phyloP scores from a whole-genome alignment of 257 asterid species.

The Lithospermum erythrorhizon region DNA sequence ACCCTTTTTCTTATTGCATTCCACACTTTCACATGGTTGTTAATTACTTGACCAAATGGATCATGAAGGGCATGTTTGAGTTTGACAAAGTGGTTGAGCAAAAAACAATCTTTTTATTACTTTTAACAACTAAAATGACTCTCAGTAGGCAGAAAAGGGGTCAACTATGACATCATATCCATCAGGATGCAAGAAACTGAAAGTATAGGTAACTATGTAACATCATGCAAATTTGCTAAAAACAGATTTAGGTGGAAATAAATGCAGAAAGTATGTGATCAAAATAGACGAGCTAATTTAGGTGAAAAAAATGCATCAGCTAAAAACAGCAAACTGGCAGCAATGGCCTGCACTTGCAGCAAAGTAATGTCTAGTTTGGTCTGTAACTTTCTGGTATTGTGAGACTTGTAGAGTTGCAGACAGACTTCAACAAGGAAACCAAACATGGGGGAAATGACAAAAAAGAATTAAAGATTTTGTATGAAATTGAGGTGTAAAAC shows the following conservation, averaged over 20 bases:
- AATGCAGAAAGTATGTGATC: neutral
- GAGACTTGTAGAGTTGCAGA: constrained; percentile 10
- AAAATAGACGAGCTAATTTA: neutral
- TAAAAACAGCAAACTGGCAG: constrained; percentile 26
- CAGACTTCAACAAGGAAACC: constrained; percentile 6
- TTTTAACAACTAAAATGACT: neutral
- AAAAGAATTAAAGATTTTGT: neutral
- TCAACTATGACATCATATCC: neutral
- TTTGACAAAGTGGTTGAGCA: too few relatives aligned
- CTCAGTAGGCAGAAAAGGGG: neutral
- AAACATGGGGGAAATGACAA: too few relatives aligned
- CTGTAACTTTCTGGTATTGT: constrained; percentile 1
- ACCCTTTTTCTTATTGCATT: neutral
- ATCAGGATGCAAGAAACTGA: constrained; percentile 19
- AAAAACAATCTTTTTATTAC: neutral
- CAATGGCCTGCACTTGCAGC: constrained; percentile 33
- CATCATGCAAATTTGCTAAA: neutral
- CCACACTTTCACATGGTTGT: too few relatives aligned
- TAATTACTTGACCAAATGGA: too few relatives aligned
- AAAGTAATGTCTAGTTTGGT: constrained; percentile 1
- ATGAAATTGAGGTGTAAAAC: neutral
- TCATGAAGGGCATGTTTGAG: too few relatives aligned
- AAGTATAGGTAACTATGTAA: constrained; percentile 15
- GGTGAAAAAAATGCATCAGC: neutral
- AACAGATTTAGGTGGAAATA: too few relatives aligned